Evolutionary conservation across 768 basidiomycete genomes (phyloP).

Genomic region (Royoungia palumana): DNA sequence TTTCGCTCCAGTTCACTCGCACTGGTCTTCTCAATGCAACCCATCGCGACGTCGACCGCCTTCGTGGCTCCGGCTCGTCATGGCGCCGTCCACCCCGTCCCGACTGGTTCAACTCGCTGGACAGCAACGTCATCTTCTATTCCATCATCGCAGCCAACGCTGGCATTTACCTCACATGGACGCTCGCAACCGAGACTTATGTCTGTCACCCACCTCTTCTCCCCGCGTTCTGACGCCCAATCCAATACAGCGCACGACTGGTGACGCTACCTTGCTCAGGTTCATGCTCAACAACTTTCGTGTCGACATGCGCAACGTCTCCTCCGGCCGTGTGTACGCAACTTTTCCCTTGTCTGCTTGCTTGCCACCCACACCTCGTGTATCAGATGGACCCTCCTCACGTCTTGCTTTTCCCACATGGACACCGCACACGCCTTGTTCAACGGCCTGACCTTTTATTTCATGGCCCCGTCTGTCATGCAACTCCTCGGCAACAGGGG

Average conservation of each 20-base stretch:
- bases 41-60: slow-evolving; percentile 16
- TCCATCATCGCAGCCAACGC: slow-evolving; percentile 64
- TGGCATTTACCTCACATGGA: slow-evolving; percentile 60
- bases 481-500: slow-evolving; percentile 58
- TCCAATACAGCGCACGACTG: slow-evolving; percentile 33
- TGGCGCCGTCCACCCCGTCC: slow-evolving; percentile 30
- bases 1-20: slow-evolving; percentile 17
- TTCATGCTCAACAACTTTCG: slow-evolving; percentile 65
- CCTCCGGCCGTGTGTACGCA: slow-evolving; percentile 61
- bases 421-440: slow-evolving; percentile 60
- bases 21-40: slow-evolving; percentile 19
- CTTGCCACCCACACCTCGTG: not conserved
- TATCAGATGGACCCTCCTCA: slow-evolving; percentile 70
- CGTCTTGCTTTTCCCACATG: slow-evolving; percentile 69
- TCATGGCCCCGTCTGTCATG: slow-evolving; percentile 67
- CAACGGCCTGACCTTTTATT: slow-evolving; percentile 76
- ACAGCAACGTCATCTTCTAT: slow-evolving; percentile 53
- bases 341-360: not conserved
- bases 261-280: slow-evolving; percentile 39
- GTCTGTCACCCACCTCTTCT: slow-evolving; percentile 28
- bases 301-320: slow-evolving; percentile 56
- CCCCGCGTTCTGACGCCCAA: not conserved
- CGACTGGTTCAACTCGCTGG: slow-evolving; percentile 48
- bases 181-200: slow-evolving; percentile 33
- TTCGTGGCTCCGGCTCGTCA: slow-evolving; percentile 14